Evolutionary conservation across 2,329 filamentous ascomycete species (phyloP), one percentile per base, ranked within the genome.

Genomic region (Diaporthe ampelina): DNA sequence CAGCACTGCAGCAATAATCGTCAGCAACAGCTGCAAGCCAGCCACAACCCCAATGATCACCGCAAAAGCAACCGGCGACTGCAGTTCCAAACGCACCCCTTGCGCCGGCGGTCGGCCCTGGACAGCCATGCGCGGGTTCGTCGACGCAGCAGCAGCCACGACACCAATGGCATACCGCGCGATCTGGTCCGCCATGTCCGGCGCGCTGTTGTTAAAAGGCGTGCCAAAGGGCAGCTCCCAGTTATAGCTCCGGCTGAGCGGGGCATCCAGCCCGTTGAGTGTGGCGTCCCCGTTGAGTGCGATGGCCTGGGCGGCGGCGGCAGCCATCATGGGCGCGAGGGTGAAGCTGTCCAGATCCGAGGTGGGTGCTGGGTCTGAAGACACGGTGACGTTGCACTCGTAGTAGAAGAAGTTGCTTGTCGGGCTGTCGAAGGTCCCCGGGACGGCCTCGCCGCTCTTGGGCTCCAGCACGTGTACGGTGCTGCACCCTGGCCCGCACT

Each of bases 191-290:
- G 61, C 61, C 61, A 65, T 65, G 26, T 26, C 61, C 3, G 43
- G 43, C 43, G 43, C 61, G 61, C 61, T 50, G 43, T 65, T 65
- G 29, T 65, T 65, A 26, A 65, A 65, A 26, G 61, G 61, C 61
- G 26, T 65, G 26, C 61, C 61, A 21, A 65, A 65, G 5, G 43
- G 61, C 11, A 65, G 61, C 11, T 65, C 40, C 61, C 61, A 65
- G 21, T 65, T 65, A 10, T 19, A 50, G 21, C 61, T 65, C 5
- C 61, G 61, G 9, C 61, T 65, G 43, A 65, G 61, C 61, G 61
- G 61, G 7, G 26, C 21, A 17, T 26, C 6, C 48, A 24, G 9
- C 21, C 21, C 48, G 9, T 4, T 24, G 26, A 65, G 43, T 17
- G 61, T 45, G 7, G 19, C 21, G 26, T 40, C 6, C 43, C 61